These are phyloP conservation scores for Aspergillus sclerotiicarbonarius DNA, from an alignment of 495 filamentous ascomycete genomes.

Conservation along the genomic window DNA sequence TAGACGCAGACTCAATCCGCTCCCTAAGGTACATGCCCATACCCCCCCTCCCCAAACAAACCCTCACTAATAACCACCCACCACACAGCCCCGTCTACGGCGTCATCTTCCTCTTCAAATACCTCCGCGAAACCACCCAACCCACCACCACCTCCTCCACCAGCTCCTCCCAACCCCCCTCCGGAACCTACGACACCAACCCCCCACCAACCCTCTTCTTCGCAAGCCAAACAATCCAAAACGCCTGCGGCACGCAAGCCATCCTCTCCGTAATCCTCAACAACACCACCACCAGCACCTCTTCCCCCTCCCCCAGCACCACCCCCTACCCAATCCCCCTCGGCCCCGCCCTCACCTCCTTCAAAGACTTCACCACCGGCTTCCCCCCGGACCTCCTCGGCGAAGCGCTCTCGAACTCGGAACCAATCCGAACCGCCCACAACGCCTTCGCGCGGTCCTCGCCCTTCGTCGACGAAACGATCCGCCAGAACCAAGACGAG, in stretches of 20 bases:
- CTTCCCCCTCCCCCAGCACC: constrained; percentile 19
- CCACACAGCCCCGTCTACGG: constrained; percentile 75
- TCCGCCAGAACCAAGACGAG: constrained; percentile 54
- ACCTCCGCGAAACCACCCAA: constrained; percentile 70
- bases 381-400: constrained; percentile 79
- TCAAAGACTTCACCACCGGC: constrained; percentile 86
- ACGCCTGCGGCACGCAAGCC: constrained; percentile 97
- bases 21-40: constrained; percentile 51
- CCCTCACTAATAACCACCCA: constrained; percentile 7
- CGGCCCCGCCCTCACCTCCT: constrained; percentile 64
- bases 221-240: constrained; percentile 96
- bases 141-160: constrained; percentile 51
- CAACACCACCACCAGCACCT: constrained; percentile 52
- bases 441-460: constrained; percentile 87
- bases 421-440: constrained; percentile 86
- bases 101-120: constrained; percentile 99
- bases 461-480: constrained; percentile 89
- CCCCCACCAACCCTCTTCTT: constrained; percentile 76
- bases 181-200: constrained; percentile 75
- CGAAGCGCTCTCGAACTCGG: constrained; percentile 66
- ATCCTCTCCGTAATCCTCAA: constrained; percentile 92
- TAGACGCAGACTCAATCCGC: constrained; percentile 78
- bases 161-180: constrained; percentile 30
- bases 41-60: background rate
- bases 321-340: constrained; percentile 48